Evolutionary conservation across 1,139 yeast genomes (phyloP).

Genomic region (Candida neerlandica): DNA sequence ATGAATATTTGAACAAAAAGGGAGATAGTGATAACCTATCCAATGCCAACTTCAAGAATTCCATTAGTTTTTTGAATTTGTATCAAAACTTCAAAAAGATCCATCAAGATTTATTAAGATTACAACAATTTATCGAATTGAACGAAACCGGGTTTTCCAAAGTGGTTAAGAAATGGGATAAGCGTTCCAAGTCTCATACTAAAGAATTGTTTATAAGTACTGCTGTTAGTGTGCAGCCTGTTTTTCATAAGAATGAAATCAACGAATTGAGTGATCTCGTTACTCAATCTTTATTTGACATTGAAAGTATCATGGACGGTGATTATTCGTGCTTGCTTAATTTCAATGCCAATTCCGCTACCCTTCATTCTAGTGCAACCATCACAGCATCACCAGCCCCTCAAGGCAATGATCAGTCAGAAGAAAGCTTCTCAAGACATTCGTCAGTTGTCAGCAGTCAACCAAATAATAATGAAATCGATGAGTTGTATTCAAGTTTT

Average conservation of each 20-base stretch:
- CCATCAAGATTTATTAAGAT: slow-evolving; percentile 81
- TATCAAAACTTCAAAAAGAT: slow-evolving; percentile 90
- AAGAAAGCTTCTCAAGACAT: slow-evolving; percentile 13
- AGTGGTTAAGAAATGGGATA: slow-evolving; percentile 97
- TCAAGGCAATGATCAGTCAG: slow-evolving; percentile 3
- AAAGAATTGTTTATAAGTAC: slow-evolving; percentile 88
- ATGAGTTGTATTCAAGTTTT: slow-evolving; percentile 69
- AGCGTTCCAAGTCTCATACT: slow-evolving; percentile 90
- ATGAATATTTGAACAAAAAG: slow-evolving; percentile 34
- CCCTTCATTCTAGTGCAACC: slow-evolving; percentile 2
- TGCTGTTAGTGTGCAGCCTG: slow-evolving; percentile 96
- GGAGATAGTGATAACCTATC: slow-evolving; percentile 16
- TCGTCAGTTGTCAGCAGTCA: slow-evolving; percentile 12
- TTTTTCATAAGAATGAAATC: slow-evolving; percentile 86
- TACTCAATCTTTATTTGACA: slow-evolving; percentile 73
- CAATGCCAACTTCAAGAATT: slow-evolving; percentile 39
- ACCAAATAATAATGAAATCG: slow-evolving; percentile 44
- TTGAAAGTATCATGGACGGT: slow-evolving; percentile 86
- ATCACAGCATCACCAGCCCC: slow-evolving; percentile 2
- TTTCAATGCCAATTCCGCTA: slow-evolving; percentile 9
- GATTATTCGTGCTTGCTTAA: slow-evolving; percentile 39
- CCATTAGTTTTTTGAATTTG: slow-evolving; percentile 51
- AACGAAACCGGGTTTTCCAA: slow-evolving; percentile 95
- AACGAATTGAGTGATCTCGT: slow-evolving; percentile 84
- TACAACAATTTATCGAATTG: slow-evolving; percentile 90